phyloP scores from a whole-genome alignment of 805 yeast genomes.

The Candida tallmaniae region DNA sequence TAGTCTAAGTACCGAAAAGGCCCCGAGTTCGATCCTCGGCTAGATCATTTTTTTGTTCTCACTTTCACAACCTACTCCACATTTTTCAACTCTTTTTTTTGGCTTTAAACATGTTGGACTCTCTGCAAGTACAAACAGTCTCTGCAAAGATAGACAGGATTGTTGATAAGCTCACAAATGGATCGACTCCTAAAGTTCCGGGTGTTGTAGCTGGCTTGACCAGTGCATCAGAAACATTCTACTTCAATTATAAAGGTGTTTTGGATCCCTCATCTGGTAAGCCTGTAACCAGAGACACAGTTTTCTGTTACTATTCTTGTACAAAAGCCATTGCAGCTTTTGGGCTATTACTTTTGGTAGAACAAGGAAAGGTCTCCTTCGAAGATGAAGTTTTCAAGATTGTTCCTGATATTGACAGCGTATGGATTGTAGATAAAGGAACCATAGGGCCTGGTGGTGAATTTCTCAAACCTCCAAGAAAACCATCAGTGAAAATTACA shows the following conservation, averaged over 20 bases:
- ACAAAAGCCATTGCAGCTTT: conserved; percentile 33
- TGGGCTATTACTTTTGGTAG: conserved; percentile 31
- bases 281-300: conserved; percentile 13
- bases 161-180: background rate
- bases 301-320: conserved; percentile 23
- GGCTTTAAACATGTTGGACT: conserved; percentile 3
- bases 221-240: conserved; percentile 16
- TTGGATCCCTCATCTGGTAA: conserved; percentile 14
- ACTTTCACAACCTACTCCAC: background rate
- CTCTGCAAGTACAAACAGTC: background rate
- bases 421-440: conserved; percentile 24
- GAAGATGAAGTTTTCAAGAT: conserved; percentile 29
- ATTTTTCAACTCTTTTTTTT: background rate
- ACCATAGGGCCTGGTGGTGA: conserved; percentile 21
- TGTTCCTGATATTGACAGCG: conserved; percentile 27
- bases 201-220: conserved; percentile 29
- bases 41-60: conserved; percentile 28
- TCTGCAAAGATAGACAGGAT: conserved; percentile 2
- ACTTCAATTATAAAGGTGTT: conserved; percentile 20
- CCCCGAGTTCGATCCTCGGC: conserved; percentile 45
- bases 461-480: conserved; percentile 16
- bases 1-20: conserved; percentile 37
- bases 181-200: conserved; percentile 13
- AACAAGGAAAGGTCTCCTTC: conserved; percentile 26
- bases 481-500: conserved; percentile 22